Conservation (phyloP, 1,284 basidiomycete species). For the Puccinia horiana region DNA sequence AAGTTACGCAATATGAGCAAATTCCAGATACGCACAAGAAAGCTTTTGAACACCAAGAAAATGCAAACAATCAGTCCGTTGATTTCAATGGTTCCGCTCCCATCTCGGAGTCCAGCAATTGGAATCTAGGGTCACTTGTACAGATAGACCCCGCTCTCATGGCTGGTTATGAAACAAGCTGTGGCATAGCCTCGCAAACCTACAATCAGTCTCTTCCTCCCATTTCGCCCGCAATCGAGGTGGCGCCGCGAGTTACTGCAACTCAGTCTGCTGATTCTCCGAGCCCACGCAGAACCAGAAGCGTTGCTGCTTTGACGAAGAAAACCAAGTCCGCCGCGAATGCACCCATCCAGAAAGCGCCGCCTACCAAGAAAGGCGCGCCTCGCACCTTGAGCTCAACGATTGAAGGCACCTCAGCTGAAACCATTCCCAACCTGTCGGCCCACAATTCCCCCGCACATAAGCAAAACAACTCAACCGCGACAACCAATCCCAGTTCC, state of each 20-base stretch:
- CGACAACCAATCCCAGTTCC: not conserved
- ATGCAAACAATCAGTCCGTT: not conserved
- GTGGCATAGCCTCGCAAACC: not conserved
- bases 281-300: conserved; percentile 31
- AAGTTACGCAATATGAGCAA: conserved; percentile 9
- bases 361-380: not conserved
- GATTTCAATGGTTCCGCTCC: not conserved
- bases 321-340: not conserved
- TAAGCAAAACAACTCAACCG: not conserved
- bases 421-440: not conserved
- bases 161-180: not conserved
- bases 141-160: conserved; percentile 26
- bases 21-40: not conserved
- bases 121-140: not conserved
- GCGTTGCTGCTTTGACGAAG: conserved; percentile 1
- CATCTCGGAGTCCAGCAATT: not conserved
- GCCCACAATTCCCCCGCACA: not conserved
- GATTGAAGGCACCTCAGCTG: not conserved
- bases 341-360: not conserved
- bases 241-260: not conserved
- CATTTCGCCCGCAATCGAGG: conserved; percentile 15
- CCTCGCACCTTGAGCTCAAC: not conserved
- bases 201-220: not conserved
- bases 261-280: not conserved
- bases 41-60: not conserved